These are phyloP conservation scores for Solanum piurae DNA, from an alignment of 257 asterid species.

Conservation along the genomic window DNA sequence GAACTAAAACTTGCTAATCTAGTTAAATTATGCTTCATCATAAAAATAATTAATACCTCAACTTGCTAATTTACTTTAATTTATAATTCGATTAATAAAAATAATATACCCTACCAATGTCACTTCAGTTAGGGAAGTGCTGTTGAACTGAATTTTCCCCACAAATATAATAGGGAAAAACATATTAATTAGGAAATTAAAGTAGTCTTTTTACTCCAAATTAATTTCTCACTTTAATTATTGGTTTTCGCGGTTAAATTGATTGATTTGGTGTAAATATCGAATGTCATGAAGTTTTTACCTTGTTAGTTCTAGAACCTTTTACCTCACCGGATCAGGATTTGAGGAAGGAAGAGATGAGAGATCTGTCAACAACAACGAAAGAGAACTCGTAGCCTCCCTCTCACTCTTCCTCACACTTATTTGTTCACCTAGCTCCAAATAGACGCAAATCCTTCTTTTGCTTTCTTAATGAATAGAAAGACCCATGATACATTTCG, in stretches of 20 bases:
- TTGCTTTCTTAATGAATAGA: neutral
- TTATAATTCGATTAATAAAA: conserved; percentile 1
- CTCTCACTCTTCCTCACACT: neutral
- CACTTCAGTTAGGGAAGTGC: conserved; percentile 25
- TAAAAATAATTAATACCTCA: neutral
- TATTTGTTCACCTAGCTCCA: neutral
- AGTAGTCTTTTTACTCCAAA: neutral
- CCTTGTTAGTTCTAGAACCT: neutral
- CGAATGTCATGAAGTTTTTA: neutral
- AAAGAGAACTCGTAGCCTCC: neutral
- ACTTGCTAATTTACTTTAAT: neutral
- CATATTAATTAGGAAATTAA: neutral
- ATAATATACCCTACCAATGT: conserved; percentile 11
- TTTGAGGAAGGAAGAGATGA: neutral
- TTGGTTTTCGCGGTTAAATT: neutral
- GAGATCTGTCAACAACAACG: neutral
- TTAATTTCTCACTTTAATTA: neutral
- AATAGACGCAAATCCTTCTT: neutral
- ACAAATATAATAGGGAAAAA: neutral
- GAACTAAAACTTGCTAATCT: conserved; percentile 33
- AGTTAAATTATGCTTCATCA: neutral
- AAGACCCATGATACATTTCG: neutral
- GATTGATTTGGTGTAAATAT: neutral
- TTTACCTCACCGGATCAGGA: neutral
- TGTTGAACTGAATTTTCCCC: conserved; percentile 25